Percentiles rank a stretch among this genome's conserved stretches.
These are phyloP conservation scores for Gigaspora rosea DNA, from an alignment of 192 early-diverging fungal species.

Conservation along the genomic window DNA sequence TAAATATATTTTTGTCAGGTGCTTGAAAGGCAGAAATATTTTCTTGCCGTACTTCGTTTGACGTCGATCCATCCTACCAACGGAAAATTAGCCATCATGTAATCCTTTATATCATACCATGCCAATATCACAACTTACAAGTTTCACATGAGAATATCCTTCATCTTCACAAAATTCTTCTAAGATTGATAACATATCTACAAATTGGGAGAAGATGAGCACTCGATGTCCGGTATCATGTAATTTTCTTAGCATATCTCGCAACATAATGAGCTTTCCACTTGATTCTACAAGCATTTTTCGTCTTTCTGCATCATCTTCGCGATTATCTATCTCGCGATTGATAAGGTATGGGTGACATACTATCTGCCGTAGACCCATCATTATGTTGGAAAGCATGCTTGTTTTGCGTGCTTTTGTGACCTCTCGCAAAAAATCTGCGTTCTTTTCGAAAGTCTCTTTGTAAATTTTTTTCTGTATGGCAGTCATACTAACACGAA, in stretches of 20 bases:
- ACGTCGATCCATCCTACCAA: slow-evolving; percentile 59
- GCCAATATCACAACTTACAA: slow-evolving; percentile 37
- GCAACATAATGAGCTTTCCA: slow-evolving; percentile 65
- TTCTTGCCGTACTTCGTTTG: slow-evolving; percentile 49
- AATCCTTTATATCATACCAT: too few species aligned
- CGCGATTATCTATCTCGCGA: slow-evolving; percentile 50
- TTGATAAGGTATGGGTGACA: slow-evolving; percentile 70
- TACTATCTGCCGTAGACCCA: slow-evolving; percentile 70
- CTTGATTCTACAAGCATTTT: slow-evolving; percentile 63
- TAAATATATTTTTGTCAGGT: slow-evolving; percentile 57
- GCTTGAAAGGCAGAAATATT: slow-evolving; percentile 70
- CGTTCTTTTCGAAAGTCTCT: slow-evolving; percentile 58
- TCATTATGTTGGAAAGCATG: slow-evolving; percentile 52
- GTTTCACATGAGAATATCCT: slow-evolving; percentile 55
- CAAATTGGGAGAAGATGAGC: slow-evolving; percentile 87
- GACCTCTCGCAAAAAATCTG: slow-evolving; percentile 50
- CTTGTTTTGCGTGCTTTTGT: slow-evolving; percentile 38
- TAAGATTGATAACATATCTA: slow-evolving; percentile 77
- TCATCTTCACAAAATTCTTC: slow-evolving; percentile 67
- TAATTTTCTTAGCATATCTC: slow-evolving; percentile 68
- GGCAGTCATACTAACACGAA: slow-evolving; percentile 66
- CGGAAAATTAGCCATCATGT: too few species aligned
- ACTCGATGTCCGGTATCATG: slow-evolving; percentile 62
- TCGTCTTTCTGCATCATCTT: slow-evolving; percentile 38
- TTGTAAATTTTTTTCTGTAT: slow-evolving; percentile 75